Percentiles rank a stretch among this genome's conserved stretches.
Evolutionary conservation across 129 eudicot species (phyloP).

Genomic region (Arctium minus): DNA sequence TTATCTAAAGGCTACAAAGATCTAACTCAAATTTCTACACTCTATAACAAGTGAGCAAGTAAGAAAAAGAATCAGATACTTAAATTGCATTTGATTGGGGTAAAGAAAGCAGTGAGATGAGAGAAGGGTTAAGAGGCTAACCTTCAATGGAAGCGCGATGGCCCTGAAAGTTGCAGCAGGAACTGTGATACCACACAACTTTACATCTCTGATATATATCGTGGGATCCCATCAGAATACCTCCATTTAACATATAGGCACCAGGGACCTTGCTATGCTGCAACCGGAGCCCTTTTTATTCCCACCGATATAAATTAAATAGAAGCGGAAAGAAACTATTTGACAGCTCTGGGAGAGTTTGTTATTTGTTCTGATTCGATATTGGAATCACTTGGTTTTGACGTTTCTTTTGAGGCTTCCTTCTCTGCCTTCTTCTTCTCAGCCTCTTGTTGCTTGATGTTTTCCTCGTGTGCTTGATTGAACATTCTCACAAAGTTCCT

Average conservation of each 20-base stretch:
- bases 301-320: not conserved
- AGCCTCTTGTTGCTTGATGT: constrained; percentile 64
- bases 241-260: not conserved
- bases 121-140: constrained; percentile 20
- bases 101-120: not conserved
- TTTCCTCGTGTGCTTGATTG: constrained; percentile 69
- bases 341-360: constrained; percentile 28
- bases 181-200: constrained; percentile 17
- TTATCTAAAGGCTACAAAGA: not conserved
- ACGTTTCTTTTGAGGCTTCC: constrained; percentile 46
- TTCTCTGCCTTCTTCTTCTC: constrained; percentile 72
- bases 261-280: not conserved
- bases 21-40: not conserved
- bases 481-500: constrained; percentile 71
- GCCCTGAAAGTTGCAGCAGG: constrained; percentile 12
- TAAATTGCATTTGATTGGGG: not conserved
- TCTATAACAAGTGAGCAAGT: not conserved
- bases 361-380: constrained; percentile 23
- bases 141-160: constrained; percentile 9
- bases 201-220: constrained; percentile 6
- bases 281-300: constrained; percentile 8
- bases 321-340: constrained; percentile 13
- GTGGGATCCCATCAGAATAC: not conserved
- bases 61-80: not conserved
- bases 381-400: constrained; percentile 32